Evolutionary conservation across 345 rosid genomes (phyloP).

Genomic region (Xanthoceras sorbifolium): DNA sequence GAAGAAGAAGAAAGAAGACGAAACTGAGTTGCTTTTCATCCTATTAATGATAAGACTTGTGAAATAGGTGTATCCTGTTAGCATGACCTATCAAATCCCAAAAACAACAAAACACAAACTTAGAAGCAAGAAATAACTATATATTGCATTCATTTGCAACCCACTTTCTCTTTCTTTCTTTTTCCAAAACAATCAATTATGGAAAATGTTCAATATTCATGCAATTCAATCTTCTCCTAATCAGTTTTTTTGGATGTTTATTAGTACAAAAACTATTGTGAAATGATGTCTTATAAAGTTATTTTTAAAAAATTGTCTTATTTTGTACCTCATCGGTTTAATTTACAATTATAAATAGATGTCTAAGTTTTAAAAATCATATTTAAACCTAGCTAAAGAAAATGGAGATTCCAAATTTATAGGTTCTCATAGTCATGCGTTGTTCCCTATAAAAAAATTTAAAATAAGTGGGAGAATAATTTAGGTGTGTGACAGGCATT

Average conservation of each 20-base stretch:
- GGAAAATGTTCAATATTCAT: not conserved
- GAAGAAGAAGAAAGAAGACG: no score
- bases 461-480: slow-evolving; percentile 15
- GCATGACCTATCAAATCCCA: not conserved
- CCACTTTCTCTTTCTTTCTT: not conserved
- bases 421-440: slow-evolving; percentile 2
- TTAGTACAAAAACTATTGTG: no score
- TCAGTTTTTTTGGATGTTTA: no score
- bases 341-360: no score
- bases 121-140: not conserved
- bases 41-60: slow-evolving; percentile 15
- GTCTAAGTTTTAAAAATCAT: no score
- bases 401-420: slow-evolving; percentile 4
- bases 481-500: slow-evolving; percentile 7
- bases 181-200: no score
- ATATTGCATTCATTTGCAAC: not conserved
- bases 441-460: not conserved
- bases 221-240: not conserved
- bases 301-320: no score
- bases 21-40: slow-evolving; percentile 25
- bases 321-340: no score
- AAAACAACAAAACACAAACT: not conserved
- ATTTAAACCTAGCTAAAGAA: not conserved
- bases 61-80: not conserved
- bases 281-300: no score